phyloP scores from a whole-genome alignment of 371 early-diverging fungal genomes.

The Mortierella sp. region DNA sequence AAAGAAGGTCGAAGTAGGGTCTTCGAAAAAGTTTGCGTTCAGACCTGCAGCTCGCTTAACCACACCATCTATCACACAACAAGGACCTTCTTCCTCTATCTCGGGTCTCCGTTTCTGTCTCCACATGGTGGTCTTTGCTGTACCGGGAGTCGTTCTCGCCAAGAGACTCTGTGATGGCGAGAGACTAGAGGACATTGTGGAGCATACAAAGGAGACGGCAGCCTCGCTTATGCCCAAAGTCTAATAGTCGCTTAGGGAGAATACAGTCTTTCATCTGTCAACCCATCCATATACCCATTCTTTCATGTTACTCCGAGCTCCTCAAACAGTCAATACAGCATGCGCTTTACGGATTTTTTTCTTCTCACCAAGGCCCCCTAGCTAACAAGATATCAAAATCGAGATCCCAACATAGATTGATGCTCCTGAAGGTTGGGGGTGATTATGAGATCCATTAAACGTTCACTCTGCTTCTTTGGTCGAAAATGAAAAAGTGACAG shows the following conservation, averaged over 20 bases:
- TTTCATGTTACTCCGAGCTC: no score
- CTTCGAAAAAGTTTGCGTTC: slow-evolving; percentile 17
- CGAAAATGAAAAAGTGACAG: slow-evolving; percentile 59
- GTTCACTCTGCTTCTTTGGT: slow-evolving; percentile 5
- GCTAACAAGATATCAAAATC: no score
- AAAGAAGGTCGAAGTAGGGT: neutral
- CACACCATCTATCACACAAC: neutral
- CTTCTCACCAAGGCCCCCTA: no score
- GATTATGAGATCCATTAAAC: neutral
- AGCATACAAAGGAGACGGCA: slow-evolving; percentile 11
- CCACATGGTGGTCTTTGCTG: slow-evolving; percentile 47
- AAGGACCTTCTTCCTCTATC: slow-evolving; percentile 18
- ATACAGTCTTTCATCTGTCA: no score
- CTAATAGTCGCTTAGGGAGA: no score
- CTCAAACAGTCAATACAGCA: no score
- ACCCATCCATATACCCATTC: no score
- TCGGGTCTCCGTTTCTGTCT: slow-evolving; percentile 49
- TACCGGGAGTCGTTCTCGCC: slow-evolving; percentile 37
- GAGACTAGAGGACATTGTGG: slow-evolving; percentile 28
- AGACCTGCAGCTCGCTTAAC: slow-evolving; percentile 8
- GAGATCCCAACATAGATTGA: no score
- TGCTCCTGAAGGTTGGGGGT: no score
- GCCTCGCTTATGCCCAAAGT: neutral
- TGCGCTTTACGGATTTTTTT: no score
- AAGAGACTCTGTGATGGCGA: slow-evolving; percentile 49